Evolutionary conservation across 441 rosid species (phyloP).

Genomic region (Capsella rubella): DNA sequence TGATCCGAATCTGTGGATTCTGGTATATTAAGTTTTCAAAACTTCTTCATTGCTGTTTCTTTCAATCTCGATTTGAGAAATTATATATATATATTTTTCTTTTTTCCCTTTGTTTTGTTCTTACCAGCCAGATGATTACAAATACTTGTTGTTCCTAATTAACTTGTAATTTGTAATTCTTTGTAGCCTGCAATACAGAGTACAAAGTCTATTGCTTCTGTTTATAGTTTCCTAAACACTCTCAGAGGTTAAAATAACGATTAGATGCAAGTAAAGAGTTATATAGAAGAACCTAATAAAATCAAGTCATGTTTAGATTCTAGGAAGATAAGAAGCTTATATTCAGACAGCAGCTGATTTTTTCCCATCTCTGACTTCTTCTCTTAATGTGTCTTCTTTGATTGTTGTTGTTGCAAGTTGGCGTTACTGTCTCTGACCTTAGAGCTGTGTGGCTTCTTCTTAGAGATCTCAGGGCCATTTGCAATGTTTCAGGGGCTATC

Average conservation of each 20-base stretch:
- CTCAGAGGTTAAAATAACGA: not conserved
- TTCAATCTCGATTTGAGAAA: not conserved
- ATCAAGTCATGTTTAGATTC: not conserved
- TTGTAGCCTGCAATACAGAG: not conserved
- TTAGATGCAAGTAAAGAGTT: conserved; percentile 6
- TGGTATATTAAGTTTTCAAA: too few relatives aligned
- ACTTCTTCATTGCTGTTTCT: not conserved
- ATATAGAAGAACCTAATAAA: not conserved
- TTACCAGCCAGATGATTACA: too few relatives aligned
- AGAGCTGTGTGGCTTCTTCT: conserved; percentile 59
- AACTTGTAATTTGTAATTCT: too few relatives aligned
- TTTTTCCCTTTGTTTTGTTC: not conserved
- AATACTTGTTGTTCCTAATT: too few relatives aligned
- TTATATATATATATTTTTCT: too few relatives aligned
- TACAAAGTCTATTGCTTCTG: not conserved
- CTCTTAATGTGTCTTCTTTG: conserved; percentile 46
- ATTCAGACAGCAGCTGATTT: conserved; percentile 33
- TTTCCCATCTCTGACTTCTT: conserved; percentile 52
- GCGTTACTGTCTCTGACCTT: conserved; percentile 52
- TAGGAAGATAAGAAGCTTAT: conserved; percentile 18
- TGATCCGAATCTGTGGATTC: not conserved
- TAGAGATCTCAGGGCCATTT: conserved; percentile 67
- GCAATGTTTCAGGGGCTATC: conserved; percentile 68
- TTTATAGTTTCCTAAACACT: conserved; percentile 5
- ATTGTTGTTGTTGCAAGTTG: conserved; percentile 42